phyloP scores from a whole-genome alignment of 108 stramenopile genomes.

The Pseudonitzschia delicatissima region DNA sequence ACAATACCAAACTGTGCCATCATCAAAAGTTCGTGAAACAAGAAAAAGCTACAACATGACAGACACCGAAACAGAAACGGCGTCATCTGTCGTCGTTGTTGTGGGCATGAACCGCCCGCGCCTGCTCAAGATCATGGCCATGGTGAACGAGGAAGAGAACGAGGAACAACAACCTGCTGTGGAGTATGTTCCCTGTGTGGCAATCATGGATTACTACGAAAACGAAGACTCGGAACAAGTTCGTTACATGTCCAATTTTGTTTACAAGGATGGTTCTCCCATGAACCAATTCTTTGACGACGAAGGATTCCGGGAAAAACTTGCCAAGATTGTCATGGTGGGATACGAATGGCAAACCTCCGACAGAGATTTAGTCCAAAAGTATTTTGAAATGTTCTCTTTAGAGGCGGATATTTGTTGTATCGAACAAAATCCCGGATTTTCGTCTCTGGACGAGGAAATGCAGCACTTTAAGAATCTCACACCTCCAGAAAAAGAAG shows the following conservation, averaged over 20 bases:
- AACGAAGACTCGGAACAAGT: conserved; percentile 43
- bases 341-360: conserved; percentile 49
- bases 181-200: conserved; percentile 71
- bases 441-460: conserved; percentile 61
- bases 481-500: conserved; percentile 40
- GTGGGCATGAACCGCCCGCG: conserved; percentile 34
- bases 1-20: too few species aligned
- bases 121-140: conserved; percentile 30
- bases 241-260: conserved; percentile 60
- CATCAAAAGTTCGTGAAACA: too few species aligned
- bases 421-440: conserved; percentile 54
- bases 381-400: conserved; percentile 39
- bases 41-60: too few species aligned
- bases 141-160: conserved; percentile 4
- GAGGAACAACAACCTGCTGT: neutral
- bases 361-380: conserved; percentile 47
- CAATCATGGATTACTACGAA: conserved; percentile 62
- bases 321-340: conserved; percentile 30
- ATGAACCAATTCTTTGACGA: conserved; percentile 39
- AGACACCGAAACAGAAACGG: neutral
- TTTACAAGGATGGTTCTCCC: conserved; percentile 52
- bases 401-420: conserved; percentile 29
- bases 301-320: conserved; percentile 9
- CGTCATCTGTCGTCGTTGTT: too few species aligned
- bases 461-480: conserved; percentile 57